Evolutionary conservation across 2,329 filamentous ascomycete genomes (phyloP).

Genomic region (Dothistroma septosporum): DNA sequence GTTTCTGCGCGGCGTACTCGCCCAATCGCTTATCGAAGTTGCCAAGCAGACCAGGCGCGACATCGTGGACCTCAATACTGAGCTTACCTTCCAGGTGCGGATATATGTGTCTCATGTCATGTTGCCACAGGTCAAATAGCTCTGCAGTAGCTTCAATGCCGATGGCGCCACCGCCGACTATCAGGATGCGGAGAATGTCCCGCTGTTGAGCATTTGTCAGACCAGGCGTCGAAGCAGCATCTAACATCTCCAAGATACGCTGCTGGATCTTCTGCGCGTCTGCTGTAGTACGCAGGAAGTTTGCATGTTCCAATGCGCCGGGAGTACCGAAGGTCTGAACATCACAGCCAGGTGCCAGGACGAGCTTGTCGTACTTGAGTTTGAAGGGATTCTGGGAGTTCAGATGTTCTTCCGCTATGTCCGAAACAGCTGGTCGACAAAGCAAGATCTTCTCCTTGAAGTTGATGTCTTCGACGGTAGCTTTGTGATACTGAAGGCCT

Average conservation of each 20-base stretch:
- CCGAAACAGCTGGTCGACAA: constrained; percentile 35
- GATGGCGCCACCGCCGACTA: constrained; percentile 43
- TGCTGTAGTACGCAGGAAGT: constrained; percentile 38
- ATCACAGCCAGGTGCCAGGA: constrained; percentile 43
- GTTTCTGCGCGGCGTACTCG: constrained; percentile 40
- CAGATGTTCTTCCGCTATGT: constrained; percentile 29
- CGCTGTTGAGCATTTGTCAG: constrained; percentile 29
- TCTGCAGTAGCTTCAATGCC: constrained; percentile 45
- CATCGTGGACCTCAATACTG: constrained; percentile 44
- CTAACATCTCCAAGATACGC: constrained; percentile 36
- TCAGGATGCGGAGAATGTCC: constrained; percentile 37
- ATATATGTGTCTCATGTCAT: constrained; percentile 40
- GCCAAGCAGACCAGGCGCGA: constrained; percentile 40
- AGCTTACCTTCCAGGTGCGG: constrained; percentile 40
- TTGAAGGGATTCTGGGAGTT: constrained; percentile 35
- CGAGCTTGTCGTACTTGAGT: constrained; percentile 41
- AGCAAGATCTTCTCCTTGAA: constrained; percentile 34
- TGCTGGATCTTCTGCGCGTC: constrained; percentile 37
- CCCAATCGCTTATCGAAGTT: constrained; percentile 41
- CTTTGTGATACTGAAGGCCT: constrained; percentile 36
- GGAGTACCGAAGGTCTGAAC: constrained; percentile 41
- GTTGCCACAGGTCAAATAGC: constrained; percentile 41
- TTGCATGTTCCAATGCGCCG: constrained; percentile 38
- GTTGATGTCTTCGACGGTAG: constrained; percentile 38
- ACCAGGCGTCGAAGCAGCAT: constrained; percentile 36